Percentiles rank a stretch among this genome's conserved stretches.
phyloP scores from a whole-genome alignment of 2,329 filamentous ascomycete species.

The Tricladium varicosporioides region DNA sequence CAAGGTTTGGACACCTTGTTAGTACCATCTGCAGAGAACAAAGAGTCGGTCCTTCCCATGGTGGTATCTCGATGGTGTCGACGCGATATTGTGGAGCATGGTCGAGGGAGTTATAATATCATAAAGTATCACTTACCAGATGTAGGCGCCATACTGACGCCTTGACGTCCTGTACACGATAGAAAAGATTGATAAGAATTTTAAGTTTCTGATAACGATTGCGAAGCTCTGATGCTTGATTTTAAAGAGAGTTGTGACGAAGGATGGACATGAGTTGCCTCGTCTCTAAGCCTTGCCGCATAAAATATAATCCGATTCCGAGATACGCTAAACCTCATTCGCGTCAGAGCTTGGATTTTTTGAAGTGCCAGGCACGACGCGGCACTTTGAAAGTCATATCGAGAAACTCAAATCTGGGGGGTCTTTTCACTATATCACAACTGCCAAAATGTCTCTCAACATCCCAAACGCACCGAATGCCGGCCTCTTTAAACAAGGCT shows the following conservation, averaged over 20 bases:
- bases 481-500: conserved; percentile 92
- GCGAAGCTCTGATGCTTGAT: background rate
- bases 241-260: background rate
- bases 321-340: conserved; percentile 8
- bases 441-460: conserved; percentile 78
- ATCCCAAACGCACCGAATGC: conserved; percentile 93
- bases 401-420: conserved; percentile 6
- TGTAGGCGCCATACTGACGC: conserved; percentile 24
- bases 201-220: too few species aligned
- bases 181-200: too few species aligned
- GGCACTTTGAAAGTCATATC: conserved; percentile 3
- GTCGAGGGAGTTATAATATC: background rate
- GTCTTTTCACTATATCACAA: background rate
- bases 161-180: background rate
- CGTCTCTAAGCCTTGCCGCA: conserved; percentile 1
- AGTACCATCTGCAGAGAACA: background rate
- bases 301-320: conserved; percentile 7
- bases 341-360: conserved; percentile 15
- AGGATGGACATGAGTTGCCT: background rate
- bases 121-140: conserved; percentile 22
- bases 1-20: too few species aligned
- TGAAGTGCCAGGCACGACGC: conserved; percentile 8
- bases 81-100: background rate
- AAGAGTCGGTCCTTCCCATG: background rate
- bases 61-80: background rate